These are phyloP conservation scores for Salix purpurea DNA, from an alignment of 345 rosid species.

Conservation along the genomic window DNA sequence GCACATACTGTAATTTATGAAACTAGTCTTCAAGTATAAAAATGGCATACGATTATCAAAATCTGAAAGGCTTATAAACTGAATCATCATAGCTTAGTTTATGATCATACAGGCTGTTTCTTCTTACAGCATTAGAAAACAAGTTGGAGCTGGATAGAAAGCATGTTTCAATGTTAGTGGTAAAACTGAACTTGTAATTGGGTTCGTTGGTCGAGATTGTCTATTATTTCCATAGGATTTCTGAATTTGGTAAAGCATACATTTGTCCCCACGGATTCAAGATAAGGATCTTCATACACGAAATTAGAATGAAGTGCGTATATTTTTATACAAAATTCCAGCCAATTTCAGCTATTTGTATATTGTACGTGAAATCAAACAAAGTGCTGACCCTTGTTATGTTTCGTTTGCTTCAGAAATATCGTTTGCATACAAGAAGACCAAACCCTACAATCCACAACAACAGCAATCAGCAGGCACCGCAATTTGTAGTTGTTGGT, in stretches of 20 bases:
- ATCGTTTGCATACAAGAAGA: constrained; percentile 81
- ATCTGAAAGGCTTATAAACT: background rate
- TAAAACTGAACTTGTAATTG: background rate
- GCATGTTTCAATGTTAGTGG: background rate
- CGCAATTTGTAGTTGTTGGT: constrained; percentile 85
- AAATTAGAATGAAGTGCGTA: background rate
- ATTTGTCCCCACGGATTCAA: background rate
- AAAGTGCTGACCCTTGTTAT: background rate
- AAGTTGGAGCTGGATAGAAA: background rate
- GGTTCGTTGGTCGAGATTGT: background rate
- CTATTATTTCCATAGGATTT: background rate
- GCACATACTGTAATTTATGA: background rate
- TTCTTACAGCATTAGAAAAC: background rate
- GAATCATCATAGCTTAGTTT: background rate
- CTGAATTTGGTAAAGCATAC: background rate
- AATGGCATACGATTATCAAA: background rate
- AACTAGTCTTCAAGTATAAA: background rate
- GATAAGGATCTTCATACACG: background rate
- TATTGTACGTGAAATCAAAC: background rate
- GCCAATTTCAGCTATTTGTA: background rate
- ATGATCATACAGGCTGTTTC: too few species aligned
- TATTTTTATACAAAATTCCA: background rate
- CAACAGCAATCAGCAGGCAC: constrained; percentile 45
- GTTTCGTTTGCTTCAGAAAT: constrained; percentile 51
- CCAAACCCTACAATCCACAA: constrained; percentile 49